Percentiles rank a stretch among this genome's conserved stretches.
Conservation (phyloP, 2,329 filamentous ascomycete genomes). For the Parastagonospora nodorum region DNA sequence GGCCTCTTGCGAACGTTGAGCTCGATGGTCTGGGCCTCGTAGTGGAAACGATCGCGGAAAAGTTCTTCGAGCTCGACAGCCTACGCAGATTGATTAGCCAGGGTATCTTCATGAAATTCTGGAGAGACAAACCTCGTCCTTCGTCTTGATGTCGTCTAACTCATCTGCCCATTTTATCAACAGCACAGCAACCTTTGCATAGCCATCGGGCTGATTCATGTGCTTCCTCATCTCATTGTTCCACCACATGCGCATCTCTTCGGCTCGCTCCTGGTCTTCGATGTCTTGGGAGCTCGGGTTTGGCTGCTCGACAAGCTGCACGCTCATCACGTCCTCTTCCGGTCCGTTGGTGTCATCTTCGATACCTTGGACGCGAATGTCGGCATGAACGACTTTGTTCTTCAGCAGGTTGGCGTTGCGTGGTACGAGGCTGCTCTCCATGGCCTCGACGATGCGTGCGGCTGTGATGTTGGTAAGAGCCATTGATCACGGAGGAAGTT, state of each 20-base stretch:
- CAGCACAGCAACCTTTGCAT: constrained; percentile 43
- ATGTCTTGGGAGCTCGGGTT: constrained; percentile 15
- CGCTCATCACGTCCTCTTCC: background rate
- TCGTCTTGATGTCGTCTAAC: constrained; percentile 43
- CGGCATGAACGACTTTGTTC: constrained; percentile 32
- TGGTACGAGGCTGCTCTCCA: constrained; percentile 20
- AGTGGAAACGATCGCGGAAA: constrained; percentile 37
- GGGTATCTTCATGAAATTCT: background rate
- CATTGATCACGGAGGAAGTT: constrained; percentile 15
- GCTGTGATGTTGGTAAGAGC: constrained; percentile 7
- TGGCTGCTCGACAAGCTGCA: constrained; percentile 6
- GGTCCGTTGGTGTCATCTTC: constrained; percentile 15
- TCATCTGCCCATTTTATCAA: constrained; percentile 44
- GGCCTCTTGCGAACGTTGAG: constrained; percentile 38
- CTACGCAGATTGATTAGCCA: constrained; percentile 13
- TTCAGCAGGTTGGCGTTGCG: constrained; percentile 16
- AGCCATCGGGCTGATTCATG: constrained; percentile 39
- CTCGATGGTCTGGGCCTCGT: constrained; percentile 37
- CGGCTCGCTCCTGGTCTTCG: constrained; percentile 19
- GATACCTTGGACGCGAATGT: constrained; percentile 28
- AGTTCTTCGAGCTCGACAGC: constrained; percentile 34
- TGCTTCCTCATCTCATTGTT: constrained; percentile 36
- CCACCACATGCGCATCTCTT: constrained; percentile 41
- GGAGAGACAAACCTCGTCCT: constrained; percentile 32
- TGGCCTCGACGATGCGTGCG: constrained; percentile 14